Evolutionary conservation across 768 basidiomycete species (phyloP), one percentile per base, ranked within the genome.

Genomic region (Auricularia heimuer): DNA sequence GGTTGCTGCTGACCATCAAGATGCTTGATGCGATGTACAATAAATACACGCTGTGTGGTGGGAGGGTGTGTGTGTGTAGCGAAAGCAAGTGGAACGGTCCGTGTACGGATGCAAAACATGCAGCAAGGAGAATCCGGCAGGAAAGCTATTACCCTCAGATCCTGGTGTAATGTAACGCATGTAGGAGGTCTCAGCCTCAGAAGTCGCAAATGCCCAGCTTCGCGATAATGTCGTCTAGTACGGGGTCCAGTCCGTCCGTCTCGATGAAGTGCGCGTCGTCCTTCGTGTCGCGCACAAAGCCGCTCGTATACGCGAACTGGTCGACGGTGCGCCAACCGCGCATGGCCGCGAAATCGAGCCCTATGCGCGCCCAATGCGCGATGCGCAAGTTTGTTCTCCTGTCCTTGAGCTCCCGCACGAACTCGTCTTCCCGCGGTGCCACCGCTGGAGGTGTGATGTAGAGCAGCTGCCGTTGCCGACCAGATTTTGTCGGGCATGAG

Each of bases 211-310:
- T 35, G 34, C 56, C 56, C 14, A 60, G 56, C 56, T 60, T 60
- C 24, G 56, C 56, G 34, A 60, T 60, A 6, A 60, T 33, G 29
- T 60, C 56, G 56, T 60, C 56, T 35, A 60, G 33, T 35, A 60
- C 56, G 24, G 56, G 29, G 18, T 60, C 56, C 34, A 60, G 29
- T 6, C 29, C 56, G 34, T 60, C 56, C 14, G 56, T 60, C 34
- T 60, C 56, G 14, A 60, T 29, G 56, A 60, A 60, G 24, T 60
- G 56, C 29, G 56, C 56, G 24, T 60, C 56, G 56, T 60, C 56
- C 34, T 60, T 60, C 29, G 29, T 60, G 56, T 60, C 56, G 24
- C 56, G 24, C 56, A 60, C 56, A 29, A 60, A 60, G 8, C 29
- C 56, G 11, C 16, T 11, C 29, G 56, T 60, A 29, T 60, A 60